Evolutionary conservation across 164 flowering plant species (phyloP).

Genomic region (Paratinospora sagittata): DNA sequence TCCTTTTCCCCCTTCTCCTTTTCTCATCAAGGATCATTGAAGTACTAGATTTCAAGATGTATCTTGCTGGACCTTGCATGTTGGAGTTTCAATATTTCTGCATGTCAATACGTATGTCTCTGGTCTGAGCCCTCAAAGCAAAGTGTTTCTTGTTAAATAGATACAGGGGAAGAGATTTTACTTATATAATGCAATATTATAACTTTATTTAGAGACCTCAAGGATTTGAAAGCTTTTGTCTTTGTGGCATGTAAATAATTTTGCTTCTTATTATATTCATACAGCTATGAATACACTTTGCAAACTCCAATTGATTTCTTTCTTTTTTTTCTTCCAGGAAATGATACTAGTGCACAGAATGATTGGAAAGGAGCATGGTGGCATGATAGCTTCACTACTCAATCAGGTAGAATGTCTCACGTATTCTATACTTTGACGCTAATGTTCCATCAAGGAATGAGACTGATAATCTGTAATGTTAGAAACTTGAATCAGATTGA

Average conservation of each 20-base stretch:
- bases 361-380: constrained; percentile 99
- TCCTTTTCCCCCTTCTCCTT: too few relatives aligned
- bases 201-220: not conserved
- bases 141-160: not conserved
- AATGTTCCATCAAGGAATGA: not conserved
- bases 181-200: not conserved
- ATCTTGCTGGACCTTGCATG: not conserved
- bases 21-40: too few relatives aligned
- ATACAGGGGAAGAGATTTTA: not conserved
- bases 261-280: not conserved
- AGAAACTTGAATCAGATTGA: not conserved
- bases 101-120: not conserved
- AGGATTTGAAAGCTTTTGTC: not conserved
- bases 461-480: not conserved
- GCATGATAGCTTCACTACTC: constrained; percentile 68
- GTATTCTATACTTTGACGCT: not conserved
- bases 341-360: constrained; percentile 79
- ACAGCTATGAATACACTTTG: not conserved
- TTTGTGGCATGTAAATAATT: not conserved
- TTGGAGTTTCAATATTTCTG: not conserved
- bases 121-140: not conserved
- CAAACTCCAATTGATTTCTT: not conserved
- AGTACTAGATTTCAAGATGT: too few relatives aligned
- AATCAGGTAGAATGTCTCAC: constrained; percentile 47
- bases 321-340: constrained; percentile 41